Base-by-base conservation (phyloP, 1,284 basidiomycete species). In the Phellinidium pouzarii region DNA sequence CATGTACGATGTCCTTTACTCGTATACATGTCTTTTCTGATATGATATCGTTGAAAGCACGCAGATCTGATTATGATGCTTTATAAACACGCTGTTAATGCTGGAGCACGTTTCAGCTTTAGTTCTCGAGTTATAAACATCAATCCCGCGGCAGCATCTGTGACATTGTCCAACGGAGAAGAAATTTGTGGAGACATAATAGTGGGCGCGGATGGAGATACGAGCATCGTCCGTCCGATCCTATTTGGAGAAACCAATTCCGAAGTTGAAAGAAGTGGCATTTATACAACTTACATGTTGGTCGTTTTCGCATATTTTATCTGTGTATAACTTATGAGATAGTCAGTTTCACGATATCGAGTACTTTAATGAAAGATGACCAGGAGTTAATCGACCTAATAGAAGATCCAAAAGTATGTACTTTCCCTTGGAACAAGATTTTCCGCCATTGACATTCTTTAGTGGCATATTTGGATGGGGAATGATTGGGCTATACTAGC, bases 161-260 rank as follows among this genome's bases (percentile, higher is more conserved):
- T 77, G 20, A 71, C 60, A 0, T 64, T 83, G 9, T 64, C 68
- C 6, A 69, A 69, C 5, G 80, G 82, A 7, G 70, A 74, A 50
- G 64, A 64, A 12, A 50, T 82, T 41, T 55, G 59, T 2, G 79
- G 71, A 9, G 78, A 86, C 59, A 70, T 85, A n/a, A 71, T 86
- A 48, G 65, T 87, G 26, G 83, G 81, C n/a, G 82, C 82, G 0
- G 84, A 84, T 59, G 84, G 84, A 4, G 64, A 66, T 11, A 55
- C 57, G 45, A 75, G 71, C 6, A 48, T 68, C 19, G 65, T 64
- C 20, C 66, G 72, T 17, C 58, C 63, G 42, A 51, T 65, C n/a
- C 58, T 73, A 11, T 14, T 25, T 8, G 27, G 37, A 40, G 52
- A 53, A 14, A 31, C 22, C 6, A 45, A 36, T 22, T 1, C 14